Conservation (phyloP, 495 filamentous ascomycete genomes). For the Annulohypoxylon nitens region DNA sequence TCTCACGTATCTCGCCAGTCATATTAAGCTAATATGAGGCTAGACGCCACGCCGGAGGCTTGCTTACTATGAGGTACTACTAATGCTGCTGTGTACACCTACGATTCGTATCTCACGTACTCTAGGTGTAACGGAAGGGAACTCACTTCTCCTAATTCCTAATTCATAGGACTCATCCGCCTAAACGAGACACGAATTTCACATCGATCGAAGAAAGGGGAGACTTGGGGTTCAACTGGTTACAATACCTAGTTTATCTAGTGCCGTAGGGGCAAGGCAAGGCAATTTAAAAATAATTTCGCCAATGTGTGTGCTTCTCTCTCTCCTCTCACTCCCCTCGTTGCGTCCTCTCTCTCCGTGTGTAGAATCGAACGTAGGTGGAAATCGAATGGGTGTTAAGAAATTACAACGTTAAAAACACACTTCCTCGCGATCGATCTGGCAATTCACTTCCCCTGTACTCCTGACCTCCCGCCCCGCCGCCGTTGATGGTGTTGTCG, state of each 20-base stretch:
- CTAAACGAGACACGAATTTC: neutral
- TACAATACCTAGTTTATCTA: neutral
- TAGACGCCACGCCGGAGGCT: conserved; percentile 2
- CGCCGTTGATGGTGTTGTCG: neutral
- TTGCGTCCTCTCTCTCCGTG: neutral
- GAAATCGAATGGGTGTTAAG: neutral
- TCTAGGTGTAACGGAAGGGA: neutral
- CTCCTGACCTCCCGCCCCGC: neutral
- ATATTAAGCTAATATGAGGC: neutral
- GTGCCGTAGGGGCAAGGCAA: conserved; percentile 9
- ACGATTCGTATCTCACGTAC: neutral
- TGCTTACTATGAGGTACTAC: conserved; percentile 1
- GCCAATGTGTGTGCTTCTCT: conserved; percentile 3
- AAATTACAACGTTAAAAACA: neutral
- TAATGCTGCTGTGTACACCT: neutral
- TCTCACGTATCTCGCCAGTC: neutral
- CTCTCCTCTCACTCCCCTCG: neutral
- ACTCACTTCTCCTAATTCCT: neutral
- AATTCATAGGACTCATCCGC: neutral
- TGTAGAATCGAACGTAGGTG: neutral
- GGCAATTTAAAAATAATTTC: neutral
- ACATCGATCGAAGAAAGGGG: neutral
- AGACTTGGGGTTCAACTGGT: neutral
- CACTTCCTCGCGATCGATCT: neutral
- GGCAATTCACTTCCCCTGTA: neutral